phyloP scores from a whole-genome alignment of 2,329 filamentous ascomycete species.

The Diplocarpon mali region DNA sequence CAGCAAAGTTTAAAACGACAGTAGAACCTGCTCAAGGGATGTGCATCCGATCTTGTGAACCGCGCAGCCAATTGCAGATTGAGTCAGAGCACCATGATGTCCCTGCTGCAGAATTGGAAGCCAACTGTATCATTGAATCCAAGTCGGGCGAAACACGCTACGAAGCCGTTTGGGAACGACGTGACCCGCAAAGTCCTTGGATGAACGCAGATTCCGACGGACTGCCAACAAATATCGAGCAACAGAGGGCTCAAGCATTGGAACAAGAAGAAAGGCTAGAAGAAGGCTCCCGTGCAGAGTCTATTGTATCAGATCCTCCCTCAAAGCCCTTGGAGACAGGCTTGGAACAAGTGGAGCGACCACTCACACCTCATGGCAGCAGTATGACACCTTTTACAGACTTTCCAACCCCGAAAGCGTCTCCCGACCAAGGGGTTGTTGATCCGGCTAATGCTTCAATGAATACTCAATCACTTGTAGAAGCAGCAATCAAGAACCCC shows the following conservation, averaged over 20 bases:
- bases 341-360: not conserved
- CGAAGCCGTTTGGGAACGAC: conserved; percentile 9
- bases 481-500: conserved; percentile 14
- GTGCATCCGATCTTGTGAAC: not conserved
- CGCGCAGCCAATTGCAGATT: not conserved
- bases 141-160: not conserved
- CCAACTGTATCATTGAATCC: not conserved
- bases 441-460: not conserved
- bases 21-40: too few species aligned
- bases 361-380: not conserved
- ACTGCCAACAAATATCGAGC: not conserved
- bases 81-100: not conserved
- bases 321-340: not conserved
- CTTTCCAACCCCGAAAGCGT: not conserved
- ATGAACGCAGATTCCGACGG: conserved; percentile 8
- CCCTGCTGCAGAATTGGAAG: not conserved
- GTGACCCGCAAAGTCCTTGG: conserved; percentile 25
- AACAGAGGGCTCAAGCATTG: not conserved
- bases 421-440: not conserved
- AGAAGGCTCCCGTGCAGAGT: not conserved
- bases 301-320: not conserved
- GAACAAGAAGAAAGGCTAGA: not conserved
- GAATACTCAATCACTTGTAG: not conserved
- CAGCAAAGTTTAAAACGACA: too few species aligned
- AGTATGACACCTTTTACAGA: not conserved